Percentiles rank a stretch among this genome's conserved stretches.
Conservation (phyloP, 2,329 filamentous ascomycete genomes). For the Fusarium hostae region DNA sequence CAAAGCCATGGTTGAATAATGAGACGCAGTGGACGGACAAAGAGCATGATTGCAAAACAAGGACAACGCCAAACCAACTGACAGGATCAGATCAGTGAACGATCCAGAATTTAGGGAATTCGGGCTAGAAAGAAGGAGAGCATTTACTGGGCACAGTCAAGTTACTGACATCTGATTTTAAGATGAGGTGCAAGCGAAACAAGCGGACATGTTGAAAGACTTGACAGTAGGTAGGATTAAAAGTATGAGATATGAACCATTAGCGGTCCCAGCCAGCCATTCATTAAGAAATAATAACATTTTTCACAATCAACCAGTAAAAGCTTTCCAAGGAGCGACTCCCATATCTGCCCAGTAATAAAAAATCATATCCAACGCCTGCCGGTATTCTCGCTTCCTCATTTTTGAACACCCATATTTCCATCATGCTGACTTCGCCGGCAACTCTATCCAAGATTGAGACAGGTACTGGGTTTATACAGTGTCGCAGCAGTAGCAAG, state of each 20-base stretch:
- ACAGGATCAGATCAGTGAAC: neutral
- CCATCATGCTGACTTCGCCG: slow-evolving; percentile 18
- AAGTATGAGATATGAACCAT: slow-evolving; percentile 21
- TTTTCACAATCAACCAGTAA: slow-evolving; percentile 39
- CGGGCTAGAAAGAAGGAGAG: neutral
- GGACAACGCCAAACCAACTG: neutral
- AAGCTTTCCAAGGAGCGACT: slow-evolving; percentile 41
- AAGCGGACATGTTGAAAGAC: neutral
- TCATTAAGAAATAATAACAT: slow-evolving; percentile 38
- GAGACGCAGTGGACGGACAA: neutral
- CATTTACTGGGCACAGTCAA: neutral
- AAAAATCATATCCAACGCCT: slow-evolving; percentile 35
- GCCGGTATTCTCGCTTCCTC: slow-evolving; percentile 34
- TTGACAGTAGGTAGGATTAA: slow-evolving; percentile 22
- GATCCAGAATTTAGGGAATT: neutral
- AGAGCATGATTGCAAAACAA: neutral
- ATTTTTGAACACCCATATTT: slow-evolving; percentile 36
- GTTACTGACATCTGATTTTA: neutral
- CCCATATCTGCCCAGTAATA: slow-evolving; percentile 37
- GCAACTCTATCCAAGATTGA: slow-evolving; percentile 19
- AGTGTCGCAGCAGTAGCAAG: too few species aligned
- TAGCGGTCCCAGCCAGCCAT: slow-evolving; percentile 26
- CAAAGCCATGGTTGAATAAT: neutral
- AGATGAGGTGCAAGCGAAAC: neutral
- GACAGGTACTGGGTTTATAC: too few species aligned